phyloP scores from a whole-genome alignment of 257 asterid species.

The Nicotiana otophora region DNA sequence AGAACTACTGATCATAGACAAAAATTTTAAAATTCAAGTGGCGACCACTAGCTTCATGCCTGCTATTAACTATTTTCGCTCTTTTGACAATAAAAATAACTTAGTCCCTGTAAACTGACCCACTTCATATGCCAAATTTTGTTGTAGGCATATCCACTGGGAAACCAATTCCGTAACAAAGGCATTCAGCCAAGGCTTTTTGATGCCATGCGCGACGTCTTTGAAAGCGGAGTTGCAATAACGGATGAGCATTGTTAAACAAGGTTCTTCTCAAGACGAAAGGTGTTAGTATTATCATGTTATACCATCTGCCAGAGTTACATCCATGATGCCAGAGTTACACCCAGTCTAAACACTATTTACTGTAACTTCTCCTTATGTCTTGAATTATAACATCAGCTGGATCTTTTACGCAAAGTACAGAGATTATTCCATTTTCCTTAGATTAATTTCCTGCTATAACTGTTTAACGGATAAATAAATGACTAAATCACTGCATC shows the following conservation, averaged over 20 bases:
- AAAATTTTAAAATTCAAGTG: background rate
- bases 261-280: background rate
- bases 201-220: constrained; percentile 35
- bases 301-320: background rate
- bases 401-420: background rate
- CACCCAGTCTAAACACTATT: background rate
- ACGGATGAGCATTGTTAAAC: background rate
- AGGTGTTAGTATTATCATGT: background rate
- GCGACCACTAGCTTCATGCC: background rate
- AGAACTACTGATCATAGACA: background rate
- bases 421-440: background rate
- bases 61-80: background rate
- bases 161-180: background rate
- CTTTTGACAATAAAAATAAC: background rate
- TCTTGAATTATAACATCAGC: background rate
- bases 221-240: constrained; percentile 30
- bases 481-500: background rate
- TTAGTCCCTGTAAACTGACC: background rate
- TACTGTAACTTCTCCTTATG: background rate
- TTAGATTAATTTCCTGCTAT: background rate
- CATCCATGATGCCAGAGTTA: background rate
- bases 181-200: constrained; percentile 13
- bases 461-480: background rate
- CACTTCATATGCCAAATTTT: background rate
- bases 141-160: background rate